These are phyloP conservation scores for Serendipita indica DNA, from an alignment of 768 basidiomycete genomes.

Conservation along the genomic window DNA sequence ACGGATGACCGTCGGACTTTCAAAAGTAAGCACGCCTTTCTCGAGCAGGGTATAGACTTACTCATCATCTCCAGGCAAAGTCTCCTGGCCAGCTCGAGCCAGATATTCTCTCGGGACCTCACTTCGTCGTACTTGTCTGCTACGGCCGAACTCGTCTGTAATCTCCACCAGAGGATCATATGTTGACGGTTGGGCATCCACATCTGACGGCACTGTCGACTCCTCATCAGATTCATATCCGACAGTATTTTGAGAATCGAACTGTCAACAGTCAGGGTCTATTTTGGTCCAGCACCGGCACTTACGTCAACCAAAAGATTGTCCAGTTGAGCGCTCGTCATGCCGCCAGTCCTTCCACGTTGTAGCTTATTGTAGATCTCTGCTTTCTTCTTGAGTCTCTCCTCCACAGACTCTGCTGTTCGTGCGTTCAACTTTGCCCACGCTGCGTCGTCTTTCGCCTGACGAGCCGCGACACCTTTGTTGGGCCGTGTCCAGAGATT, in stretches of 20 bases:
- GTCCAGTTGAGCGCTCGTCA: slow-evolving; percentile 61
- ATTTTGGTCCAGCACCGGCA: slow-evolving; percentile 4
- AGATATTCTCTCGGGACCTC: slow-evolving; percentile 57
- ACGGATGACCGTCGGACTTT: background rate
- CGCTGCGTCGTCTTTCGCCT: slow-evolving; percentile 48
- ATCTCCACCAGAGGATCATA: slow-evolving; percentile 68
- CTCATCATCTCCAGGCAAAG: slow-evolving; percentile 43
- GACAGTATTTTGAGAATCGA: slow-evolving; percentile 36
- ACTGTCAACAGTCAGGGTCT: slow-evolving; percentile 27
- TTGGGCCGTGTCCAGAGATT: slow-evolving; percentile 65
- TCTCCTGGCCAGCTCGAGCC: slow-evolving; percentile 30
- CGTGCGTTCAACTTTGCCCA: slow-evolving; percentile 53
- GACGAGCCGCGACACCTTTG: slow-evolving; percentile 52
- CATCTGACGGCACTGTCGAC: no score
- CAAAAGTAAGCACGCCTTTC: no score
- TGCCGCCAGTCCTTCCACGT: slow-evolving; percentile 63
- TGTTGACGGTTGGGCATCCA: slow-evolving; percentile 27
- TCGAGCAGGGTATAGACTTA: slow-evolving; percentile 27
- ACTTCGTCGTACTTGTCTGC: slow-evolving; percentile 50
- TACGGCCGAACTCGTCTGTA: slow-evolving; percentile 75
- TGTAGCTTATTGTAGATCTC: slow-evolving; percentile 65
- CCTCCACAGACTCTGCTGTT: slow-evolving; percentile 56
- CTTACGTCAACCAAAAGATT: slow-evolving; percentile 64
- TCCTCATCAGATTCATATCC: slow-evolving; percentile 13
- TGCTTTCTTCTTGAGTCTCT: slow-evolving; percentile 60